These are phyloP conservation scores for Eremomyces bilateralis DNA, from an alignment of 495 filamentous ascomycete genomes.

Conservation along the genomic window DNA sequence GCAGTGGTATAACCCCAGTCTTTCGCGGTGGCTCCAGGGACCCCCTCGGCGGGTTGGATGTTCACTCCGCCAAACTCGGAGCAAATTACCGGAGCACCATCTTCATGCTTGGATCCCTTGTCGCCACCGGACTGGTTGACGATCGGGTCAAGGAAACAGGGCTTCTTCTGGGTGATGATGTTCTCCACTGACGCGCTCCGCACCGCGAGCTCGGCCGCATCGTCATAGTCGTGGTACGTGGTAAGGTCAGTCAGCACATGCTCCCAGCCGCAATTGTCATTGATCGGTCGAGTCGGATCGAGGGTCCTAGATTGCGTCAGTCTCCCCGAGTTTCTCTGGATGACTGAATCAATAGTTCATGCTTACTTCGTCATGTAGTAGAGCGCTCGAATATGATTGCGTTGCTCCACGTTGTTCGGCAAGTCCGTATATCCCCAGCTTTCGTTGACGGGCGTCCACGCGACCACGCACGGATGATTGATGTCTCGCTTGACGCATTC, in stretches of 20 bases:
- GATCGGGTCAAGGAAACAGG: too few species aligned
- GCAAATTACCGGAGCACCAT: constrained; percentile 32
- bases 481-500: constrained; percentile 34
- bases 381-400: constrained; percentile 33
- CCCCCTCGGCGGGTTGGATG: constrained; percentile 24
- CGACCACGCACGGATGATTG: constrained; percentile 37
- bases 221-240: constrained; percentile 39
- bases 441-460: constrained; percentile 40
- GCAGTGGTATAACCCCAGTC: constrained; percentile 19
- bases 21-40: constrained; percentile 2
- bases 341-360: too few species aligned
- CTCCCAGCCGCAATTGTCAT: constrained; percentile 46
- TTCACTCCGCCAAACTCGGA: constrained; percentile 39
- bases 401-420: constrained; percentile 28
- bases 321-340: constrained; percentile 1
- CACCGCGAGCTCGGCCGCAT: constrained; percentile 24
- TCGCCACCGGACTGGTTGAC: too few species aligned
- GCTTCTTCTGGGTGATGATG: constrained; percentile 27
- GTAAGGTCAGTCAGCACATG: constrained; percentile 34
- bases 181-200: constrained; percentile 24
- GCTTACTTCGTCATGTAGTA: constrained; percentile 38
- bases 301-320: constrained; percentile 18
- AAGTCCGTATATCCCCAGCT: constrained; percentile 35
- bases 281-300: constrained; percentile 34
- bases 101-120: constrained; percentile 22